Percentiles rank a stretch among this genome's conserved stretches.
Conservation (phyloP, 1,139 yeast genomes). For the Arxiozyma telluris region DNA sequence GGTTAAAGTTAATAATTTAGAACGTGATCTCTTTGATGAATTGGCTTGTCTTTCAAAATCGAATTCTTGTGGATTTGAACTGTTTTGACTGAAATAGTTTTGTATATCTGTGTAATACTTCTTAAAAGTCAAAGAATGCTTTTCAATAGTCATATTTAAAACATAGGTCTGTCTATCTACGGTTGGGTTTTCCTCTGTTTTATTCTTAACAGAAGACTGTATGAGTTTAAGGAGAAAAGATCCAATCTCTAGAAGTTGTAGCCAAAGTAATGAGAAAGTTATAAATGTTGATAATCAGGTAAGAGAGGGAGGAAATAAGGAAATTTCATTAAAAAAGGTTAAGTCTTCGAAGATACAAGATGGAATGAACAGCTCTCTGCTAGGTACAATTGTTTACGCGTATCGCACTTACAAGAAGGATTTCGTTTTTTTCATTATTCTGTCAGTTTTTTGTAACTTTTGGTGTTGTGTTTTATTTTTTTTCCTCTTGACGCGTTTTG, state of each 20-base stretch:
- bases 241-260: no score
- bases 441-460: not conserved
- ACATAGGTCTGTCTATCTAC: not conserved
- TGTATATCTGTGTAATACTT: conserved; percentile 1
- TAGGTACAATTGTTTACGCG: not conserved
- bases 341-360: not conserved
- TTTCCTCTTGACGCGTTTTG: not conserved
- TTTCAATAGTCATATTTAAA: not conserved
- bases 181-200: not conserved
- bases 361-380: not conserved
- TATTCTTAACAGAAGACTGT: no score
- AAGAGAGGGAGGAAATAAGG: no score
- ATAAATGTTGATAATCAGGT: not conserved
- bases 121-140: not conserved
- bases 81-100: not conserved
- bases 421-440: not conserved
- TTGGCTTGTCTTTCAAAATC: conserved; percentile 2
- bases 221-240: no score
- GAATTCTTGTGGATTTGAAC: not conserved
- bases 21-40: conserved; percentile 8
- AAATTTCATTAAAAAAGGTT: no score
- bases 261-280: not conserved
- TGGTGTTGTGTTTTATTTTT: not conserved
- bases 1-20: conserved; percentile 12
- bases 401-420: not conserved